phyloP scores from a whole-genome alignment of 805 yeast genomes.

The Kodamaea hsintzibuensis region DNA sequence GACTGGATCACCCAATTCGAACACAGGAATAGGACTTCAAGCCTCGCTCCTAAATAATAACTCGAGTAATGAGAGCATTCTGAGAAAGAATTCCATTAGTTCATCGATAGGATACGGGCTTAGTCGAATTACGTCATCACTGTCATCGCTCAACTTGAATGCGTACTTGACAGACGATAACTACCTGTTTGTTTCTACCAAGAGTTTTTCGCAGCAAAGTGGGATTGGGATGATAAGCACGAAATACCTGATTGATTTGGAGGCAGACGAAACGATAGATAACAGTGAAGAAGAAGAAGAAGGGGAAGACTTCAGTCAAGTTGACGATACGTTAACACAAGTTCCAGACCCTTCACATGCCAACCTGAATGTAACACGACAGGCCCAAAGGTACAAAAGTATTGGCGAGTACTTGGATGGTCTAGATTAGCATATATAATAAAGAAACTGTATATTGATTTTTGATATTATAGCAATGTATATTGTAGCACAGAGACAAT shows the following conservation, averaged over 20 bases:
- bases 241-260: conserved; percentile 10
- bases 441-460: not conserved
- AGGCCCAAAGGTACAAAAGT: not conserved
- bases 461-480: not conserved
- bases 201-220: conserved; percentile 2
- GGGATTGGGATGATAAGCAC: conserved; percentile 1
- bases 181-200: conserved; percentile 7
- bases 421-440: not conserved
- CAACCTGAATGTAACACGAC: not conserved
- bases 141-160: conserved; percentile 41
- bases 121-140: conserved; percentile 38
- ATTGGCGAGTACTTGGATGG: conserved; percentile 10
- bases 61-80: conserved; percentile 2
- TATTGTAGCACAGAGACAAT: not conserved
- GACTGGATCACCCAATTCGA: not conserved
- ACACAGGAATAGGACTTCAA: conserved; percentile 5
- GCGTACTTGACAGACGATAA: conserved; percentile 43
- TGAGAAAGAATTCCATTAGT: conserved; percentile 10
- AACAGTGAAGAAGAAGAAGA: not conserved
- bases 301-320: not conserved
- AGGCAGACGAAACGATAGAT: conserved; percentile 5
- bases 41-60: conserved; percentile 3
- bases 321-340: not conserved
- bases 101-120: conserved; percentile 25
- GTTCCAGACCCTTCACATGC: not conserved